Percentiles rank a stretch among this genome's conserved stretches.
Evolutionary conservation across 2,329 filamentous ascomycete genomes (phyloP).

Genomic region (Penicillium sp.): DNA sequence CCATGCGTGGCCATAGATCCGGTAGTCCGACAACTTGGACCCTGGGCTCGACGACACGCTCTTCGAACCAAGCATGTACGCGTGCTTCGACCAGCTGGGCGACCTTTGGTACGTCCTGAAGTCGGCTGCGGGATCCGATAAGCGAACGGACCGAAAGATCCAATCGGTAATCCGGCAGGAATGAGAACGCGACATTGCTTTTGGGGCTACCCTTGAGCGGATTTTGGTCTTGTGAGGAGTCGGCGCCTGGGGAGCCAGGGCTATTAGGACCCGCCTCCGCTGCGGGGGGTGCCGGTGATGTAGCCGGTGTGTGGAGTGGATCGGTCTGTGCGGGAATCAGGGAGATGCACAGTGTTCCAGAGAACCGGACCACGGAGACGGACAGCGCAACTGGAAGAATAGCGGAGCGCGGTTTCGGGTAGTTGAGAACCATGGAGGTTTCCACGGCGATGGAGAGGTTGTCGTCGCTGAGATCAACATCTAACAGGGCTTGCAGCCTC

Average conservation of each 20-base stretch:
- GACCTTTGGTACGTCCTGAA: conserved; percentile 64
- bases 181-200: conserved; percentile 91
- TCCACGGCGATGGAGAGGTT: conserved; percentile 93
- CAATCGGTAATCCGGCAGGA: conserved; percentile 61
- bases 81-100: conserved; percentile 61
- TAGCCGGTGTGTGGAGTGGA: conserved; percentile 34
- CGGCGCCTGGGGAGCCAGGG: conserved; percentile 9
- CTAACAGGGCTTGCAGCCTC: conserved; percentile 87
- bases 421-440: conserved; percentile 90
- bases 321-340: conserved; percentile 67
- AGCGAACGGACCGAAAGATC: conserved; percentile 62
- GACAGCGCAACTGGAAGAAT: conserved; percentile 87
- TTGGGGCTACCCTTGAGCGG: conserved; percentile 53
- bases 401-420: conserved; percentile 82
- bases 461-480: conserved; percentile 86
- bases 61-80: conserved; percentile 64
- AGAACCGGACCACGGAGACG: conserved; percentile 89
- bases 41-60: conserved; percentile 60
- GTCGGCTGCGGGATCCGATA: conserved; percentile 57
- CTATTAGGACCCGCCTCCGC: conserved; percentile 6
- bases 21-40: conserved; percentile 62
- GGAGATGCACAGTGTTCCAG: conserved; percentile 86
- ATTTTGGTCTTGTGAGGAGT: conserved; percentile 13
- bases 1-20: conserved; percentile 58
- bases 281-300: conserved; percentile 28